Base-by-base conservation (phyloP, 163 green algal genomes). In the Chlamydomonas reinhardtii region DNA sequence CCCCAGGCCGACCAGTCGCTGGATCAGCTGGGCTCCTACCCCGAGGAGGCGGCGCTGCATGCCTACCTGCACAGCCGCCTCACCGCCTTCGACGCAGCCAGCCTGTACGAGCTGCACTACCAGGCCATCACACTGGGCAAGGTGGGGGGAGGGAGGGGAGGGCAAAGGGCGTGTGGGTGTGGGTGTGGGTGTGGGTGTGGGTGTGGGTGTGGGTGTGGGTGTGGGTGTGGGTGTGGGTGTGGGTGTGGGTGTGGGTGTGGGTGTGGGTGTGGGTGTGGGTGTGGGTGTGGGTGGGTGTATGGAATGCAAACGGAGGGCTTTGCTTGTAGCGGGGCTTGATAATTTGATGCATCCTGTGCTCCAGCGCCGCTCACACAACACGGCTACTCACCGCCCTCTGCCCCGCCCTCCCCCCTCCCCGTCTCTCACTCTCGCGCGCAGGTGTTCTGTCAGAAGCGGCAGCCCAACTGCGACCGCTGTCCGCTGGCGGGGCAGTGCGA, bases 111-210 rank as follows among this genome's bases (percentile, higher is more conserved):
- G 93, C 93, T 98, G 64, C 96, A 98, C 90, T 98, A 98, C 92
- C 92, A 96, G 59, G 97, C 97, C 93, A 98, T 98, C 88, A 98
- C 95, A 0, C 92, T 98, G 59, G 96, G 95, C 52, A 98, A 98
- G 92, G 95, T 94, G 72, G 62, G 71, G 5, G 24, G 37, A 9
- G 69, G 1, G 3, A 2, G 64, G 4, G 11, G 75, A 34, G 6
- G 43, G n/a, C n/a, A 56, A 17, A 14, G 48, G 12, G 48, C 12
- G 48, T 1, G 5, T 17, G 48, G 11, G 48, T 19, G 48, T 19
- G 48, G 48, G 43, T 54, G 43, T 54, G 16, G 12, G 22, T 34
- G 1, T 5, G 29, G 29, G 31, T 34, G 15, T 15, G 34, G 43
- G 17, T n/a, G n/a, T n/a, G n/a, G n/a, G n/a, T n/a, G n/a, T n/a